phyloP scores from a whole-genome alignment of 1,139 yeast species.

The Wickerhamiella infanticola region DNA sequence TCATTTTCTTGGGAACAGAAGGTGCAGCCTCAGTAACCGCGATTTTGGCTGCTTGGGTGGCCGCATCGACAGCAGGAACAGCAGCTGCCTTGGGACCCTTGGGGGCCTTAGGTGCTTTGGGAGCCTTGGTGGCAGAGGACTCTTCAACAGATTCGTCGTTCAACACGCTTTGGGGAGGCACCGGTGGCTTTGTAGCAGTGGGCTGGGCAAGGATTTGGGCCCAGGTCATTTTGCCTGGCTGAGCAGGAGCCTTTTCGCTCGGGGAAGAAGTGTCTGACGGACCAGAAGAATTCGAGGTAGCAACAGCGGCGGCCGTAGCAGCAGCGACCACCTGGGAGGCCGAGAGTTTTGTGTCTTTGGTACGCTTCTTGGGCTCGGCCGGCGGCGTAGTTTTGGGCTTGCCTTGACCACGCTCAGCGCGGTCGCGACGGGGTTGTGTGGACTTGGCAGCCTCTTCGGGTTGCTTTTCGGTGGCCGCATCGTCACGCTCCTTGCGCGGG shows the following conservation, averaged over 20 bases:
- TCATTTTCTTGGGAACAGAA: constrained; percentile 2
- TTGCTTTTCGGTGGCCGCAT: constrained; percentile 18
- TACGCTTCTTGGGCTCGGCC: constrained; percentile 3
- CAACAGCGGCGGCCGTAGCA: constrained; percentile 2
- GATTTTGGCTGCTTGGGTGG: not conserved
- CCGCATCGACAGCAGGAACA: not conserved
- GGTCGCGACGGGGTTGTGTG: constrained; percentile 1
- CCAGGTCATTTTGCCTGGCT: constrained; percentile 7
- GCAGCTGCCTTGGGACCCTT: constrained; percentile 2
- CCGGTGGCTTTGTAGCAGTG: constrained; percentile 1
- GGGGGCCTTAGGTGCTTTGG: constrained; percentile 17
- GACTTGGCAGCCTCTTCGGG: constrained; percentile 11
- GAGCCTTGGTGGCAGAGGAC: constrained; percentile 12
- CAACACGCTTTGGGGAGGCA: not conserved
- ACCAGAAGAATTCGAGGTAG: not conserved
- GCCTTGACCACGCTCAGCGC: not conserved
- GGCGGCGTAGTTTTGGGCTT: constrained; percentile 1
- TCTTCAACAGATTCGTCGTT: not conserved
- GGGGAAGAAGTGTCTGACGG: not conserved
- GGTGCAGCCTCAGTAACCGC: not conserved
- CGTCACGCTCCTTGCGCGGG: constrained; percentile 22
- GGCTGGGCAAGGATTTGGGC: constrained; percentile 6
- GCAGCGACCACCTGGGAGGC: not conserved
- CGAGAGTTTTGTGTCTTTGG: not conserved
- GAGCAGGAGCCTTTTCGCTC: constrained; percentile 1